Evolutionary conservation across 2,329 filamentous ascomycete genomes (phyloP), one percentile per base, ranked within the genome.

Genomic region (Diaporthe australafricana): DNA sequence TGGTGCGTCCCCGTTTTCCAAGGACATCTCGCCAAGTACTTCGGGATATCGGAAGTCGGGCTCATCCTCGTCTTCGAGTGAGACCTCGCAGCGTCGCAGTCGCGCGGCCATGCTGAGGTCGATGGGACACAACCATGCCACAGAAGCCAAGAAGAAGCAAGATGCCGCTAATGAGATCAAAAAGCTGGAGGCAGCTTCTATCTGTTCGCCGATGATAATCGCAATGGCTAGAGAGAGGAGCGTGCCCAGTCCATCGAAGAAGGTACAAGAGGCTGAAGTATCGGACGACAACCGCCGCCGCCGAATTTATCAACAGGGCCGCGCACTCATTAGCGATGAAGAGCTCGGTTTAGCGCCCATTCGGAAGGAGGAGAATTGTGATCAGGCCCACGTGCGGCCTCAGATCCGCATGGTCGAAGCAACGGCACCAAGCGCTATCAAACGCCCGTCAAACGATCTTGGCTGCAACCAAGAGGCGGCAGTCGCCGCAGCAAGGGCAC

Each of bases 91-190:
- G n/a, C 63, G n/a, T 42, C 42, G 38, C 57, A 63, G 63, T 38
- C 32, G 16, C 47, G 67, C 65, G 35, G 50, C 72, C 32, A 30
- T 52, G 20, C 25, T 69, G 56, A 6, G 27, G 27, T 48, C 72
- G 42, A 73, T 73, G 72, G 63, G 63, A 25, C 56, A 35, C 42
- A 69, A 73, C 20, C 70, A 62, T 48, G 65, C 63, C 40, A 60
- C 53, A 5, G 32, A 65, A 22, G 30, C 27, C 42, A 27, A 25
- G 9, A 22, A 68, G 45, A 25, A 38, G 45, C n/a, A 40, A 38
- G 53, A 22, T n/a, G 35, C 66, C 2, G 47, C 66, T 50, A 14
- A 25, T 12, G 11, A 40, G 45, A 38, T 32, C 42, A 50, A n/a
- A 32, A 40, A 57, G 42, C 66, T 69, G 35, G 42, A 50, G 35